phyloP scores from a whole-genome alignment of 2,329 filamentous ascomycete genomes.

The Xylaria sp. region DNA sequence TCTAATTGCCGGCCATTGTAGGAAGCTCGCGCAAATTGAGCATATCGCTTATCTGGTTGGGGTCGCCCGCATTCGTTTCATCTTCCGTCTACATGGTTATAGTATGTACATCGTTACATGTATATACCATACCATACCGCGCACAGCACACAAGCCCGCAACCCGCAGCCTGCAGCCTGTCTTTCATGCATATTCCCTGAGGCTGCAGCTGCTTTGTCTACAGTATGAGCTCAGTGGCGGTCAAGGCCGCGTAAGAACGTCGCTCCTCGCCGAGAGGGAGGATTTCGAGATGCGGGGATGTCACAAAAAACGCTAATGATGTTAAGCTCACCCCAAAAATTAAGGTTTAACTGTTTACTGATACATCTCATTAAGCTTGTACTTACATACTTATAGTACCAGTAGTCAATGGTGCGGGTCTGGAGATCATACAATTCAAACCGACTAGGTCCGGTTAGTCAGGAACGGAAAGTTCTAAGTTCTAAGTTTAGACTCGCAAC shows the following conservation, averaged over 20 bases:
- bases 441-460: background rate
- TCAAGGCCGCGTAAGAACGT: conserved; percentile 17
- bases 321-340: background rate
- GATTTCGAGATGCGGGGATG: conserved; percentile 11
- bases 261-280: background rate
- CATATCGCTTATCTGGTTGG: conserved; percentile 12
- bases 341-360: background rate
- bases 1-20: conserved; percentile 24
- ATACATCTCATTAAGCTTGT: background rate
- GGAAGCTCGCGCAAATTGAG: conserved; percentile 10
- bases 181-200: conserved; percentile 16
- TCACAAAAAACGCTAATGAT: background rate
- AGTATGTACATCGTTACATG: background rate
- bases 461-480: conserved; percentile 16
- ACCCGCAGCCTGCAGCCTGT: conserved; percentile 8
- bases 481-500: conserved; percentile 13
- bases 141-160: background rate
- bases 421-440: conserved; percentile 22
- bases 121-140: background rate
- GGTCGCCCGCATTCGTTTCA: conserved; percentile 25
- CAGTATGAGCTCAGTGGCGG: conserved; percentile 22
- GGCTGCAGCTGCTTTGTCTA: conserved; percentile 23
- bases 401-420: background rate
- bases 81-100: conserved; percentile 12
- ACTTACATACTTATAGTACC: too few species aligned